phyloP scores from a whole-genome alignment of 208 protist genomes.

The Leishmania mexicana region DNA sequence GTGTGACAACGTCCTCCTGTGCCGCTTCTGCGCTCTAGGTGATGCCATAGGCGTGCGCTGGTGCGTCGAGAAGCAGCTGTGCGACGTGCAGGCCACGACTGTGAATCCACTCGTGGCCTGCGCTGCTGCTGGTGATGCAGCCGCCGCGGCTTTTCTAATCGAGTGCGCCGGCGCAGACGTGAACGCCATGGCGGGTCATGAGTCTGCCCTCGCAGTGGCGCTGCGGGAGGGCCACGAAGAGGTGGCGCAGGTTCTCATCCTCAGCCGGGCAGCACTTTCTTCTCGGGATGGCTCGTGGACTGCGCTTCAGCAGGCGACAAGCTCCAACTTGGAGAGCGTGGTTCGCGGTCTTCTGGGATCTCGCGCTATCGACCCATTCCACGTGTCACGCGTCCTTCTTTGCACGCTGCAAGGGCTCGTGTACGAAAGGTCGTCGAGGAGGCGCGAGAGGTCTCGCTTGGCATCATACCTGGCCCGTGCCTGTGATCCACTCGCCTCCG shows the following conservation, averaged over 20 bases:
- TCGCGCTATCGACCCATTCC: slow-evolving; percentile 24
- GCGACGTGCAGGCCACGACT: slow-evolving; percentile 33
- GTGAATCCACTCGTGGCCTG: slow-evolving; percentile 55
- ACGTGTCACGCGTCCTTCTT: slow-evolving; percentile 45
- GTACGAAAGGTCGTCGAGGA: slow-evolving; percentile 6
- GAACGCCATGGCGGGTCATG: slow-evolving; percentile 26
- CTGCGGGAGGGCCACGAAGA: slow-evolving; percentile 41
- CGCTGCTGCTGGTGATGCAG: slow-evolving; percentile 43
- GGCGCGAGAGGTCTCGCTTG: slow-evolving; percentile 21
- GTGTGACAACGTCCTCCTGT: slow-evolving; percentile 55
- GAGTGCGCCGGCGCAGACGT: slow-evolving; percentile 47
- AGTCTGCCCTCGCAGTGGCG: slow-evolving; percentile 42
- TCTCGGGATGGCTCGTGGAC: slow-evolving; percentile 45
- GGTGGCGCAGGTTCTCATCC: slow-evolving; percentile 44
- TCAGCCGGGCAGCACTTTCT: slow-evolving; percentile 20
- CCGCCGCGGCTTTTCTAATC: slow-evolving; percentile 43
- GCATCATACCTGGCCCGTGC: slow-evolving; percentile 35
- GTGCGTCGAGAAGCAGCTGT: slow-evolving; percentile 56
- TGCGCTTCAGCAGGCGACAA: slow-evolving; percentile 48
- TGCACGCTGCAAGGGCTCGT: slow-evolving; percentile 35
- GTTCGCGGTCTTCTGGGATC: slow-evolving; percentile 54
- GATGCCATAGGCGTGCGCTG: slow-evolving; percentile 53
- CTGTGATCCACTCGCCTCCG: slow-evolving; percentile 38
- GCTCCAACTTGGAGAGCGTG: slow-evolving; percentile 41
- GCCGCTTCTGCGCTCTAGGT: slow-evolving; percentile 41